Base-by-base conservation (phyloP, 2,329 filamentous ascomycete genomes). In the Biscogniauxia sp. region DNA sequence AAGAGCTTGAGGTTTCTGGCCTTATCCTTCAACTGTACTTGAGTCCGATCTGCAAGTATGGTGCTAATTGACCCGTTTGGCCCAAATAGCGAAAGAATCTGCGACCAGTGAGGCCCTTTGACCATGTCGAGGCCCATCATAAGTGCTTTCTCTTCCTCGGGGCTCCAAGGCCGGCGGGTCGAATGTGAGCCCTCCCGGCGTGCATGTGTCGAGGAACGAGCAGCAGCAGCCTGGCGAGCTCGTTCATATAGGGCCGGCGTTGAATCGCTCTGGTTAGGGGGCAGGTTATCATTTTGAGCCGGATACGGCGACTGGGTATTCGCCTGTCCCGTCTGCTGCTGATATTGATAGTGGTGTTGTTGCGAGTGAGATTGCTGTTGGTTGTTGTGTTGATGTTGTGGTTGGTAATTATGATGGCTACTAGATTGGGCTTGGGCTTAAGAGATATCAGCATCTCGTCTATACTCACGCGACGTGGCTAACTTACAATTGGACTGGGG, bases 21-120 rank as follows among this genome's bases (percentile, higher is more conserved):
- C 75, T 97, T 97, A 72, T 97, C 92, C 74, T 97, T 97, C 13
- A 96, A 81, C 72, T 96, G 93, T 0, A 97, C 93, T 71, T 97
- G 92, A 52, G 93, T 96, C 37, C 92, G 85, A 72, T 96, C 93
- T 68, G 93, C 94, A 20, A 96, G 81, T 23, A 94, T 90, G 68
- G 94, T 89, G 53, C 88, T 93, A 23, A 94, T 85, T 0, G 88
- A 90, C 5, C 93, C 93, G 51, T 89, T 90, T 0, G 86, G 84
- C 0, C 93, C 93, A 72, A 94, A 96, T 51, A 96, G 83, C 1
- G 88, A 88, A 13, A 97, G 80, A 53, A 97, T 97, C 72, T 96
- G 92, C 67, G 91, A 94, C 93, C 93, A 97, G 70, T 97, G 92
- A 19, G 93, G 93, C 0, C 93, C 93, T 72, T 93, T 93, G 53